Conservation (phyloP, 2,329 filamentous ascomycete genomes). For the Hypoxylon sp. region DNA sequence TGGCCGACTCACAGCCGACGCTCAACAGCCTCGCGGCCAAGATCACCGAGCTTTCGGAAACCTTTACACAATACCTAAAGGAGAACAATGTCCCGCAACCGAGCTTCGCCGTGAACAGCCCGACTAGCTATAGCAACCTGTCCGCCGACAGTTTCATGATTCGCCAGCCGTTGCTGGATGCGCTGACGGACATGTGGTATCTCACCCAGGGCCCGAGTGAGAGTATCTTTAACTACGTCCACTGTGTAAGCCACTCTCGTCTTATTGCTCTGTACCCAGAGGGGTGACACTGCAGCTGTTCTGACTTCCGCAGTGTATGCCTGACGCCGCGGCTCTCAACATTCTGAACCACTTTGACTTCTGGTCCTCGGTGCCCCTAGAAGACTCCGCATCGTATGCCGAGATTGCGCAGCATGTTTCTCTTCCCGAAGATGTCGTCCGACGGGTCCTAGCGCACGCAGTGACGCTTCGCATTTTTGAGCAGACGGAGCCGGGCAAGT, state of each 20-base stretch:
- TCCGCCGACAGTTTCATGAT: conserved; percentile 53
- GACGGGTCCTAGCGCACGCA: conserved; percentile 50
- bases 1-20: conserved; percentile 47
- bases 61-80: conserved; percentile 51
- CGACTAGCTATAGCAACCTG: conserved; percentile 52
- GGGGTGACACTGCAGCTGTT: neutral
- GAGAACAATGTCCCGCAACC: conserved; percentile 54
- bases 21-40: conserved; percentile 54
- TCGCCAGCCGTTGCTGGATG: conserved; percentile 54
- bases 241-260: conserved; percentile 46
- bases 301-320: conserved; percentile 48
- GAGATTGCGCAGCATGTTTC: conserved; percentile 50
- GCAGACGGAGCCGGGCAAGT: conserved; percentile 38
- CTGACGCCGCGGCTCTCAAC: conserved; percentile 55
- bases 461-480: conserved; percentile 51
- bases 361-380: conserved; percentile 58
- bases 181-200: conserved; percentile 55
- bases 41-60: conserved; percentile 54
- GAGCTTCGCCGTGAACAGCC: conserved; percentile 54
- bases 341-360: conserved; percentile 61
- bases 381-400: conserved; percentile 53
- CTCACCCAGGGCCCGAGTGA: conserved; percentile 58
- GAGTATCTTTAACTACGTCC: conserved; percentile 56
- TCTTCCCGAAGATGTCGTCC: conserved; percentile 51
- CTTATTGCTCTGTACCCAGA: neutral